A percentile compares a stretch with the other conserved stretches of the same genome.
Conservation (phyloP, 441 rosid genomes). For the Macaranga tanarius region DNA sequence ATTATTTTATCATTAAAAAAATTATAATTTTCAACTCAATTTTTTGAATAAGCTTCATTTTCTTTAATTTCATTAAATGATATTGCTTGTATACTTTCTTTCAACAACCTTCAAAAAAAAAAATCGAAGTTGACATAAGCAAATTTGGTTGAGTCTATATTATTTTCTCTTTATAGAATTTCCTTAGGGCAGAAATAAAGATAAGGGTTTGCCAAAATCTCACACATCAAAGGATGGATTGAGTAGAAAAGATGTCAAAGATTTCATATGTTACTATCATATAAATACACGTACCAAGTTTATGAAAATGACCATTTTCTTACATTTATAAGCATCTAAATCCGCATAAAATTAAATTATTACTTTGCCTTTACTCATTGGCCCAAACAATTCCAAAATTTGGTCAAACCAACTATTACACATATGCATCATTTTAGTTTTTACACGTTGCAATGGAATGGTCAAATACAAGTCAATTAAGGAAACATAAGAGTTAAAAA, state of each 20-base stretch:
- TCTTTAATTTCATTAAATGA: too few species aligned
- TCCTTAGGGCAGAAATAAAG: too few species aligned
- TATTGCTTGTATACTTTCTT: too few species aligned
- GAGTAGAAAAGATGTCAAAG: background rate
- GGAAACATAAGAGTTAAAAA: conserved; percentile 1
- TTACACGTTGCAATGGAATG: conserved; percentile 17
- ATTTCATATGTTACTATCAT: background rate
- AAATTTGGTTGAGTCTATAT: too few species aligned
- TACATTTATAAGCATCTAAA: too few species aligned
- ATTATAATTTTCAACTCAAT: too few species aligned
- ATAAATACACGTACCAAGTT: background rate
- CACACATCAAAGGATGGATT: background rate
- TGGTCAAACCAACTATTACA: conserved; percentile 10
- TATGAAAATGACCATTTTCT: background rate
- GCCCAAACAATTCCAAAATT: conserved; percentile 14
- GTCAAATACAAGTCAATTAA: conserved; percentile 23
- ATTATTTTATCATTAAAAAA: too few species aligned
- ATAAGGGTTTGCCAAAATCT: too few species aligned
- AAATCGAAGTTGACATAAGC: too few species aligned
- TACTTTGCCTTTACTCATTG: conserved; percentile 7
- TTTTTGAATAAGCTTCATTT: too few species aligned
- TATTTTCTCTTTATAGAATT: too few species aligned
- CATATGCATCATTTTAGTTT: background rate
- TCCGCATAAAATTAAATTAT: background rate
- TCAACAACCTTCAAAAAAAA: too few species aligned